Percentiles rank a stretch among this genome's conserved stretches.
These are phyloP conservation scores for Cercospora sojina DNA, from an alignment of 2,329 filamentous ascomycete species.

Conservation along the genomic window DNA sequence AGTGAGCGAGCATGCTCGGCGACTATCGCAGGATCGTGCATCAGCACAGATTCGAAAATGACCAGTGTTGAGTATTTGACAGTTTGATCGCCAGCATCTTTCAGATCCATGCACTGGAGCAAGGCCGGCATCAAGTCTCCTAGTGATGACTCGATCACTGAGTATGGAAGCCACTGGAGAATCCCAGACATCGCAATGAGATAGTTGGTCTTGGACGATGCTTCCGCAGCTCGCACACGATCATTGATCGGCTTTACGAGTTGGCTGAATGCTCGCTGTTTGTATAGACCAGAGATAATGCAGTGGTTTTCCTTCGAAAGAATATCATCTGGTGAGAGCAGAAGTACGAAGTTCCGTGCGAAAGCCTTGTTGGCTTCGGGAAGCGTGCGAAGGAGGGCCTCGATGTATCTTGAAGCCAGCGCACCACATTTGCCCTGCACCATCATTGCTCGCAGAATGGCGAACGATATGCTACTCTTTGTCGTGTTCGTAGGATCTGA, in stretches of 20 bases:
- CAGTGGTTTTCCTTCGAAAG: constrained; percentile 62
- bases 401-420: constrained; percentile 44
- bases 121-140: constrained; percentile 59
- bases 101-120: constrained; percentile 59
- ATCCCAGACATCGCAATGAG: constrained; percentile 64
- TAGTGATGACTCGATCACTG: constrained; percentile 60
- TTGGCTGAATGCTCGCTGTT: constrained; percentile 63
- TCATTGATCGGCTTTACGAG: constrained; percentile 57
- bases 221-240: constrained; percentile 49
- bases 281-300: constrained; percentile 60
- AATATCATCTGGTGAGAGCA: constrained; percentile 61
- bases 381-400: constrained; percentile 52
- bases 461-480: constrained; percentile 58
- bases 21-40: constrained; percentile 54
- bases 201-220: constrained; percentile 57
- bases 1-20: constrained; percentile 59
- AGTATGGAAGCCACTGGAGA: constrained; percentile 58
- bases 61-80: constrained; percentile 62
- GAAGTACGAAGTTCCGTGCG: constrained; percentile 58
- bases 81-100: constrained; percentile 44
- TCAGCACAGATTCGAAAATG: constrained; percentile 58
- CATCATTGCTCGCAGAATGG: constrained; percentile 60
- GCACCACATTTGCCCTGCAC: constrained; percentile 53
- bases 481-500: constrained; percentile 38
- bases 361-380: constrained; percentile 47